Percentiles rank a stretch among this genome's conserved stretches.
Conservation (phyloP, 345 rosid genomes). For the Camelina sativa region DNA sequence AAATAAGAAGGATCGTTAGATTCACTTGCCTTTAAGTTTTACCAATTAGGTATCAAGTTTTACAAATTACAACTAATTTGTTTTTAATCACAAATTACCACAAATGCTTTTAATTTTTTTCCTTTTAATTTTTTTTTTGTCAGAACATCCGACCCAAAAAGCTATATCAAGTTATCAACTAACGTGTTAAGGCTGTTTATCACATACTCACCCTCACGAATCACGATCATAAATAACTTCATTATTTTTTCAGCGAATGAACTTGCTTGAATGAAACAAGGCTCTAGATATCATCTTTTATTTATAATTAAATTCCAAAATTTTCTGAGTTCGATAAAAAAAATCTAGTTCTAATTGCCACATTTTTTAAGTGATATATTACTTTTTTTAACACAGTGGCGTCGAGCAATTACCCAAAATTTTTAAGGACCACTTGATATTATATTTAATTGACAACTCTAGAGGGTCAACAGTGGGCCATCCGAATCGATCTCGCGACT, state of each 20-base stretch:
- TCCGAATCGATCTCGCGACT: constrained; percentile 28
- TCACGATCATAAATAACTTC: background rate
- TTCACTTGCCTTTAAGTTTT: no score
- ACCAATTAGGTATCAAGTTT: no score
- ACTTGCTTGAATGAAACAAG: background rate
- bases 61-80: no score
- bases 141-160: no score
- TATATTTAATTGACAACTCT: constrained; percentile 10
- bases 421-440: constrained; percentile 9
- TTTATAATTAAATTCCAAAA: background rate
- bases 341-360: background rate
- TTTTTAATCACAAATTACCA: background rate
- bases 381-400: background rate
- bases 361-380: no score
- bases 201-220: no score
- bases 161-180: no score
- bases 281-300: background rate
- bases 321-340: background rate
- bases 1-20: no score
- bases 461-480: constrained; percentile 26
- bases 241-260: background rate
- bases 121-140: no score
- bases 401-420: background rate
- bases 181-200: no score
- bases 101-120: background rate